These are phyloP conservation scores for Chaetomium globosum DNA, from an alignment of 2,329 filamentous ascomycete species.

Conservation along the genomic window DNA sequence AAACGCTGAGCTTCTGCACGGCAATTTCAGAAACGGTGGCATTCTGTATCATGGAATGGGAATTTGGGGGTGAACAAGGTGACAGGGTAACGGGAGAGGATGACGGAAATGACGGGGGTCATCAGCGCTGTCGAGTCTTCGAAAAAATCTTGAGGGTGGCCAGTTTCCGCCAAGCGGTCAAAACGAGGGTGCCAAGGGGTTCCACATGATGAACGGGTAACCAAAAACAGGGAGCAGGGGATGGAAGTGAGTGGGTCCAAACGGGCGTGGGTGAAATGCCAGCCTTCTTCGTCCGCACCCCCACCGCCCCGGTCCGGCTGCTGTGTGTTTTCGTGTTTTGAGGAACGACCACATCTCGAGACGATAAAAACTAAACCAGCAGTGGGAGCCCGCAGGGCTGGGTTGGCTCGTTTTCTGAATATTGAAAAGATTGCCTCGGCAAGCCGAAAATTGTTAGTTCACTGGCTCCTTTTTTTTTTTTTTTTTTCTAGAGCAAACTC, in stretches of 20 bases:
- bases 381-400: background rate
- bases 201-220: constrained; percentile 17
- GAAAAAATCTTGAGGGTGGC: constrained; percentile 26
- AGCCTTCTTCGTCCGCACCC: constrained; percentile 3
- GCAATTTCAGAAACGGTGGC: constrained; percentile 25
- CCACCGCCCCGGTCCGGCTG: constrained; percentile 1
- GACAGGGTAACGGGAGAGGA: constrained; percentile 23
- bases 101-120: constrained; percentile 37
- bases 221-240: constrained; percentile 21
- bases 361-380: background rate
- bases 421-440: background rate
- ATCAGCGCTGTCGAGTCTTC: constrained; percentile 25
- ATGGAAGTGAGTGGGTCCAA: constrained; percentile 1
- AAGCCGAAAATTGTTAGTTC: background rate
- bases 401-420: background rate
- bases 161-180: constrained; percentile 30
- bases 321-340: constrained; percentile 5
- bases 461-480: background rate
- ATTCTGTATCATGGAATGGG: constrained; percentile 23
- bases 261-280: constrained; percentile 12
- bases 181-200: constrained; percentile 20
- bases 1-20: constrained; percentile 9
- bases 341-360: constrained; percentile 1
- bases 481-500: background rate
- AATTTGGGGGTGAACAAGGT: constrained; percentile 10